A percentile compares a stretch with the other conserved stretches of the same genome.
Conservation (phyloP, 495 filamentous ascomycete species). For the Neurospora discreta region DNA sequence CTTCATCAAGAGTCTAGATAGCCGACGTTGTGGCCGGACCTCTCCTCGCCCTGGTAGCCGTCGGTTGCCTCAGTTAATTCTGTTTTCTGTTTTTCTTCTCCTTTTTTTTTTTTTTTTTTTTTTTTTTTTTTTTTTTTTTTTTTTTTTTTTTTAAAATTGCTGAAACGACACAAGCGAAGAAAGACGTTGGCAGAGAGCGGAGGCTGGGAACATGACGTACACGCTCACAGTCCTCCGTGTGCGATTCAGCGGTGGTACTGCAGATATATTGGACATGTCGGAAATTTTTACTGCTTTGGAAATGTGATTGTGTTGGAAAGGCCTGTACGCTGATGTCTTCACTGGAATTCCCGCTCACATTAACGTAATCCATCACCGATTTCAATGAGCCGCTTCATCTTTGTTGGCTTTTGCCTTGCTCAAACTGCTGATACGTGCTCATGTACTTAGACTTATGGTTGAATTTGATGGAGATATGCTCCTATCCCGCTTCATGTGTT, state of each 20-base stretch:
- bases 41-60: not conserved
- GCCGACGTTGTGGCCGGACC: not conserved
- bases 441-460: not conserved
- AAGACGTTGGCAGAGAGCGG: not conserved
- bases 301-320: not conserved
- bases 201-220: not conserved
- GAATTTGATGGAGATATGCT: not conserved
- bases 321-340: not conserved
- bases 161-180: not conserved
- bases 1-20: not conserved
- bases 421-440: not conserved
- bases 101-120: too few species aligned
- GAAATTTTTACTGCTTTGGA: not conserved
- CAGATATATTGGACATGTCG: not conserved
- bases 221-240: not conserved
- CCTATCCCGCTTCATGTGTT: not conserved
- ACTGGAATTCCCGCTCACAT: not conserved
- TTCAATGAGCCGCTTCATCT: not conserved
- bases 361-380: not conserved
- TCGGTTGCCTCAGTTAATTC: not conserved
- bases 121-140: too few species aligned
- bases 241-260: rapidly evolving
- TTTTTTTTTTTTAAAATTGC: too few species aligned
- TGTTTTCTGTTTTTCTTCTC: too few species aligned
- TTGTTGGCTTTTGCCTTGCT: not conserved